A percentile compares a stretch with the other conserved stretches of the same genome.
Conservation (phyloP, 129 eudicot species). For the Centella asiatica region DNA sequence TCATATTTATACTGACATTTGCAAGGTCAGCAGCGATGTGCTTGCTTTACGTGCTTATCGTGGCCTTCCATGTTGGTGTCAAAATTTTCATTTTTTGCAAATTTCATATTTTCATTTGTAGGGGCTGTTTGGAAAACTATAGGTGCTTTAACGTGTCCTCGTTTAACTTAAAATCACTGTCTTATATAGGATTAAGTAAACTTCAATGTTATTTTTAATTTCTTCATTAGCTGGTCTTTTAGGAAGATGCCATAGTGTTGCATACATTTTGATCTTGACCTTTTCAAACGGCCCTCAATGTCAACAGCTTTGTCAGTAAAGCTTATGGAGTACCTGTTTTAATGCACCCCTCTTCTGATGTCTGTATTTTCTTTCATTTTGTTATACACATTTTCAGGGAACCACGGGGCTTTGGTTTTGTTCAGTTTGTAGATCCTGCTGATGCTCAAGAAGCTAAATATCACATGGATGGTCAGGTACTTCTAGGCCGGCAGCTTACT, state of each 20-base stretch:
- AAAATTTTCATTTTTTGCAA: background rate
- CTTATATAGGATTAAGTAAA: too few species aligned
- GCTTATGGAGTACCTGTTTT: too few species aligned
- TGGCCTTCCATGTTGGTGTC: constrained; percentile 23
- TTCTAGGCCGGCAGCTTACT: constrained; percentile 69
- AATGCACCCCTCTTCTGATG: background rate
- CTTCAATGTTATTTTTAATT: too few species aligned
- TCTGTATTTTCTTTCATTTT: too few species aligned
- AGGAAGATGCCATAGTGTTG: too few species aligned
- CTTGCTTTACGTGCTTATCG: constrained; percentile 44
- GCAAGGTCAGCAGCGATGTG: constrained; percentile 52
- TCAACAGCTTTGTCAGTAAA: too few species aligned
- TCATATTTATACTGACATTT: constrained; percentile 37
- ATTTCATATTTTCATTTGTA: background rate
- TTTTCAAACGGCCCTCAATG: too few species aligned
- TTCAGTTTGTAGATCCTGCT: constrained; percentile 78
- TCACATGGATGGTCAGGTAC: too few species aligned
- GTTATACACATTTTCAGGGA: constrained; percentile 28
- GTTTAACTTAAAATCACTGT: background rate
- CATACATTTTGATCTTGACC: too few species aligned
- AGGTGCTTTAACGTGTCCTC: constrained; percentile 10
- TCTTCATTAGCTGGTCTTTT: too few species aligned
- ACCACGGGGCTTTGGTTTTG: constrained; percentile 87
- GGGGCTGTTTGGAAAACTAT: constrained; percentile 18
- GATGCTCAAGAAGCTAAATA: constrained; percentile 92